Evolutionary conservation across 2,329 filamentous ascomycete genomes (phyloP), one percentile per base, ranked within the genome.

Genomic region (Penicillium sp.): DNA sequence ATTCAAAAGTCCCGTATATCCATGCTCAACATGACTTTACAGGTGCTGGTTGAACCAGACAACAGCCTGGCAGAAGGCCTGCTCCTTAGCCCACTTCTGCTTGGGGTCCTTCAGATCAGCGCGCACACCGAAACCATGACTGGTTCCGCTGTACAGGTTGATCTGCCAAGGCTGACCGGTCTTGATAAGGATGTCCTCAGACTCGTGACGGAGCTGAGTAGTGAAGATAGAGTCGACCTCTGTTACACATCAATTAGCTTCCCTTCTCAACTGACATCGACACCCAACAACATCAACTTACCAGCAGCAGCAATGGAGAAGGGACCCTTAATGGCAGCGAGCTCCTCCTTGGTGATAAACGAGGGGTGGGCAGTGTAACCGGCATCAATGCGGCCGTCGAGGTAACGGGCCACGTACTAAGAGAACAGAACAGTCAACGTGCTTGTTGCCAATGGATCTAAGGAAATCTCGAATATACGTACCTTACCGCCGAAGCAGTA

Each of bases 401-500:
- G 78, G 75, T 84, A 86, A 35, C 89, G 82, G 45, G 79, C 77
- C 29, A 88, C 81, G 67, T 87, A 90, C 80, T 85, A 41, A 14
- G 19, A 22, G 19, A 22, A 22, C 19, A 22, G 19, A 22, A 22
- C 19, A 22, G 19, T 22, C 5, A 22, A 22, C 19, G 5, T 3
- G 19, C 3, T 22, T 22, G 19, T 22, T 22, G 19, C 19, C 3
- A 22, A 22, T 22, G 29, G 16, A 29, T 41, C 30, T 33, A 22
- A 35, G n/a, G n/a, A n/a, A 11, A 33, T 50, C 27, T n/a, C 3
- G 11, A 31, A 13, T 42, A 28, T n/a, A 44, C 72, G 52, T 57
- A 82, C 80, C 76, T 87, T 88, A 47, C 78, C 86, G 31, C 87
- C 87, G 58, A 89, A 88, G 71, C 87, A 90, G 70, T 89, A 89